Base-by-base conservation (phyloP, 805 yeast genomes). In the Candida insectorum region DNA sequence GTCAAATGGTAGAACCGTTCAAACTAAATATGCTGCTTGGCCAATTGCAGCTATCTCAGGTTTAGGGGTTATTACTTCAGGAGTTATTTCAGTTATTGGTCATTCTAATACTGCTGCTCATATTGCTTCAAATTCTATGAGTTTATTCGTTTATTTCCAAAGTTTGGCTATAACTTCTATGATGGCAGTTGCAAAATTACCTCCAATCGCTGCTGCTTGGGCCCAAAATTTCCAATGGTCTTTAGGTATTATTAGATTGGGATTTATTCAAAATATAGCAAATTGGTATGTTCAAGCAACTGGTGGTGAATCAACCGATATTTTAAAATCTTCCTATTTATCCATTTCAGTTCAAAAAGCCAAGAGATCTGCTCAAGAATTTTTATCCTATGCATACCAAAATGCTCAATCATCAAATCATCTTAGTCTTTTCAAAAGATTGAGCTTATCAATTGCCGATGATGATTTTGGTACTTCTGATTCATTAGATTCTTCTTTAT, bases 151-250 rank as follows among this genome's bases (percentile, higher is more conserved):
- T 34, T 93, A 93, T 61, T 93, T 91, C 75, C 99, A 93, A 67
- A 78, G 85, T 37, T 70, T 93, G 47, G 96, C 97, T 14, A 79
- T 91, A 39, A 82, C 91, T 13, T 76, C 95, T 12, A 89, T 93
- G 96, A 82, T 88, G 88, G 96, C 94, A 36, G 97, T 91, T 19
- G 75, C 86, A 14, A 69, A 77, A 40, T 85, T 87, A 14, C 98
- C 98, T 2, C 98, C 98, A 2, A 89, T 93, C 47, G 97, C 97
- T 4, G 87, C 95, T 3, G 89, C 97, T 2, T 91, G 98, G 98
- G 80, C 94, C 20, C 96, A 91, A 61, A 93, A 91, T 65, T 93
- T 93, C 69, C 80, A 78, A 60, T 91, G 97, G 97, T 80, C 97
- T 2, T 75, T 91, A 75, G 98, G 98, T 29, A 81, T 91, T 44